Percentiles rank a stretch among this genome's conserved stretches.
phyloP scores from a whole-genome alignment of 2,329 filamentous ascomycete species.

The Penicillium sp. region DNA sequence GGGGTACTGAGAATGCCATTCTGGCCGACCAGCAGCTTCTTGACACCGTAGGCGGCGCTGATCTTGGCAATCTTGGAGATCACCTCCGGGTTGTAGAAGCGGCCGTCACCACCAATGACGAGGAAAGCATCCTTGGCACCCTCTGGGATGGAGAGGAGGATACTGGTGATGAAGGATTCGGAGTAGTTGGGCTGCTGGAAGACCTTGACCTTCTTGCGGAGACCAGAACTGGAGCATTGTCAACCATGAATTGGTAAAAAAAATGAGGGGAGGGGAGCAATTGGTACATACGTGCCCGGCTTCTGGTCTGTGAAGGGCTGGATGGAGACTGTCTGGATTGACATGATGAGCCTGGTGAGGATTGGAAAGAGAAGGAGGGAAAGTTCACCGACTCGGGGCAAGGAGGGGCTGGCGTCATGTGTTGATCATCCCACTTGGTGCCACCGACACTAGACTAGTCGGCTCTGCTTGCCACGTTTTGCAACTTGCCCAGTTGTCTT shows the following conservation, averaged over 20 bases:
- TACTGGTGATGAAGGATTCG: constrained; percentile 91
- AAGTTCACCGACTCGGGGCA: constrained; percentile 29
- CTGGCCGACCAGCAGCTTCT: constrained; percentile 96
- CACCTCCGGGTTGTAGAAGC: constrained; percentile 95
- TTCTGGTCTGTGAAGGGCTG: constrained; percentile 94
- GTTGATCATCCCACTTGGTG: constrained; percentile 24
- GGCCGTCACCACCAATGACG: constrained; percentile 95
- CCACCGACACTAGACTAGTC: background rate
- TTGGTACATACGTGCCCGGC: constrained; percentile 83
- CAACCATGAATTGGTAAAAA: constrained; percentile 9
- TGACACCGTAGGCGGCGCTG: constrained; percentile 92
- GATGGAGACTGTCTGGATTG: constrained; percentile 73
- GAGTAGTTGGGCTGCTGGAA: constrained; percentile 96
- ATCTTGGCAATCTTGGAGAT: constrained; percentile 98
- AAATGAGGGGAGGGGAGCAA: constrained; percentile 2
- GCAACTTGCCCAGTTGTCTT: background rate
- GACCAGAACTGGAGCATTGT: constrained; percentile 69
- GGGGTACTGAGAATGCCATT: constrained; percentile 95
- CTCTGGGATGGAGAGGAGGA: constrained; percentile 93
- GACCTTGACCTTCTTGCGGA: constrained; percentile 97
- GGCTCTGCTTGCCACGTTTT: background rate
- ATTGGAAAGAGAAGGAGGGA: constrained; percentile 6
- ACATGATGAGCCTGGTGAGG: constrained; percentile 55
- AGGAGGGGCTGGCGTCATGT: constrained; percentile 26
- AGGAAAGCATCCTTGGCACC: constrained; percentile 83